Percentiles rank a stretch among this genome's conserved stretches.
Conservation (phyloP, 331 rosid genomes). For the Rosa hybrid region DNA sequence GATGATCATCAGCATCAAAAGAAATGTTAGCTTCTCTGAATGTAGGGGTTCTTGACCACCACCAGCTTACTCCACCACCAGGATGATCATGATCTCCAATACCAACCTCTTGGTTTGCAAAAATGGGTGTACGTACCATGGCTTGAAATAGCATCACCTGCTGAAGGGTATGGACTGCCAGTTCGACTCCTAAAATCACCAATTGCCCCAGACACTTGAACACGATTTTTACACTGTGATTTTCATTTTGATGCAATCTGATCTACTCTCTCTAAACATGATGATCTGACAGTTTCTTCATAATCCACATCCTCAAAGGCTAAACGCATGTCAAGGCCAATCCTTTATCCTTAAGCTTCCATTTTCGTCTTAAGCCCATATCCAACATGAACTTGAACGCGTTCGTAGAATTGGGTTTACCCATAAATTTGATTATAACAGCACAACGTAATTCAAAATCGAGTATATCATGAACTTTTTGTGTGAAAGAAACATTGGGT, state of each 20-base stretch:
- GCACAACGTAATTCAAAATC: no score
- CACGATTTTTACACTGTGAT: constrained; percentile 25
- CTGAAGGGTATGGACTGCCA: constrained; percentile 50
- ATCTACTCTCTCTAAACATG: constrained; percentile 41
- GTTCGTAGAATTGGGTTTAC: no score
- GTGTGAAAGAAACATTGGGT: no score
- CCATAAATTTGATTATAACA: no score
- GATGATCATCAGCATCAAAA: constrained; percentile 52
- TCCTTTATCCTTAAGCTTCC: constrained; percentile 22
- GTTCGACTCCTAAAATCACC: constrained; percentile 39
- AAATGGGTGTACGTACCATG: constrained; percentile 29
- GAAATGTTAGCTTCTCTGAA: constrained; percentile 45
- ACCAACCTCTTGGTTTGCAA: constrained; percentile 44
- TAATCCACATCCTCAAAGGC: constrained; percentile 49
- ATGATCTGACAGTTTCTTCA: constrained; percentile 32
- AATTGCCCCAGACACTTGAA: constrained; percentile 28
- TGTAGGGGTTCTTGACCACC: constrained; percentile 77
- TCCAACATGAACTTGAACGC: no score
- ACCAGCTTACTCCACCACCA: constrained; percentile 70
- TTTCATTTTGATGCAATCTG: constrained; percentile 33
- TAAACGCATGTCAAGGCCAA: constrained; percentile 35
- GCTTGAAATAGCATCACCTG: constrained; percentile 39
- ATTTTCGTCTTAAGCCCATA: no score
- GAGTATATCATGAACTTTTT: no score
- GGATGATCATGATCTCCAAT: constrained; percentile 37